phyloP scores from a whole-genome alignment of 495 filamentous ascomycete genomes.

The Jackrogersella multiformis region DNA sequence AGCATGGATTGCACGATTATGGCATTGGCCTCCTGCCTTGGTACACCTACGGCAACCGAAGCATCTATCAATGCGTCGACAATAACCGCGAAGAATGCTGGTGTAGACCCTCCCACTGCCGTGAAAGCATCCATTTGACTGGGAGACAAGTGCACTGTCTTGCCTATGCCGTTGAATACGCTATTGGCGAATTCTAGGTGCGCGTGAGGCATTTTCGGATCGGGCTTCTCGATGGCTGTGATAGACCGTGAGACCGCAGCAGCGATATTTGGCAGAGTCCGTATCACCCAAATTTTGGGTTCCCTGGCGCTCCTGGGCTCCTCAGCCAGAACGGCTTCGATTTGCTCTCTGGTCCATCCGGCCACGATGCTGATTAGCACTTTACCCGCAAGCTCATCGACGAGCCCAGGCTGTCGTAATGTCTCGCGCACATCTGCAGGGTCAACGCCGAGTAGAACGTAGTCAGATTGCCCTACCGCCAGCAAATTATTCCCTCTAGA shows the following conservation, averaged over 20 bases:
- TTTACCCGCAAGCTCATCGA: not conserved
- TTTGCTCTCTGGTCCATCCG: constrained; percentile 1
- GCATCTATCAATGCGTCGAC: constrained; percentile 4
- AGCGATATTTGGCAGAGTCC: not conserved
- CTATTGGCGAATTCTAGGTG: not conserved
- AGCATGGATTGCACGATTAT: not conserved
- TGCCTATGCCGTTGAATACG: not conserved
- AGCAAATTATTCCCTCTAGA: not conserved
- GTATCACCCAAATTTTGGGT: not conserved
- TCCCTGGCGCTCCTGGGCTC: not conserved
- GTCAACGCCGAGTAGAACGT: not conserved
- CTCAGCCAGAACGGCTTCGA: not conserved
- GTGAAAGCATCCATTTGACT: constrained; percentile 3
- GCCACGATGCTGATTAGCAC: not conserved
- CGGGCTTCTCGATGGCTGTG: not conserved
- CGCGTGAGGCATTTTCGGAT: not conserved
- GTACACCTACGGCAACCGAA: not conserved
- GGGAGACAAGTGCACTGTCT: not conserved
- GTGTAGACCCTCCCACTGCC: not conserved
- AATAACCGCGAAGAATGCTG: not conserved
- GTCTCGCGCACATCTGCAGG: not conserved
- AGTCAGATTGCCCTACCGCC: not conserved
- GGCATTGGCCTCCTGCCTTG: not conserved
- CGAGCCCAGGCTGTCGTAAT: not conserved
- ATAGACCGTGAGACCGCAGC: not conserved